Conservation (phyloP, 192 early-diverging fungal genomes). For the Backusella mclennaniae region DNA sequence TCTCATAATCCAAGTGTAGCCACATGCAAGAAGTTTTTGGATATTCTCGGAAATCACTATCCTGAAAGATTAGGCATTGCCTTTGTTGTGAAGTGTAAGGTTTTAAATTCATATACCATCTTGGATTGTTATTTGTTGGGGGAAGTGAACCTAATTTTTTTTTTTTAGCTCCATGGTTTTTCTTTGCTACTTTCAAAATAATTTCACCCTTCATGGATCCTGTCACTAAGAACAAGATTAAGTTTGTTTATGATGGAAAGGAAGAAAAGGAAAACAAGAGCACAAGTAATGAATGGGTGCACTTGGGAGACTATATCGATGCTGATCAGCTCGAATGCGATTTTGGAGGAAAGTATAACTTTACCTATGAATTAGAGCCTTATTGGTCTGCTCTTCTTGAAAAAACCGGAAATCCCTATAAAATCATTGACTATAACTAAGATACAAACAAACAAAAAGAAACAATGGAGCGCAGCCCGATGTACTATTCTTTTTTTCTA, state of each 20-base stretch:
- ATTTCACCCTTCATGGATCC: slow-evolving; percentile 90
- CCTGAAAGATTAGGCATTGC: slow-evolving; percentile 77
- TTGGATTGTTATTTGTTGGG: background rate
- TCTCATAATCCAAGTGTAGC: slow-evolving; percentile 67
- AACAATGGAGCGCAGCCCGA: background rate
- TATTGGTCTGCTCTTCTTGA: slow-evolving; percentile 64
- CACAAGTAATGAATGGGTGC: slow-evolving; percentile 41
- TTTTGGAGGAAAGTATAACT: slow-evolving; percentile 73
- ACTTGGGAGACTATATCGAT: slow-evolving; percentile 51
- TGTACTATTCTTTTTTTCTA: background rate
- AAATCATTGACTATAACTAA: slow-evolving; percentile 21
- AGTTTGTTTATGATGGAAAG: slow-evolving; percentile 66
- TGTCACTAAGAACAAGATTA: slow-evolving; percentile 82
- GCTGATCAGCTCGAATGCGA: slow-evolving; percentile 60
- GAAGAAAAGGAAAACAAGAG: slow-evolving; percentile 10
- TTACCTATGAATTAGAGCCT: slow-evolving; percentile 60
- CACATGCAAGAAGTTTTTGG: slow-evolving; percentile 76
- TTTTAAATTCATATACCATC: background rate
- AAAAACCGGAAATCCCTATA: slow-evolving; percentile 26
- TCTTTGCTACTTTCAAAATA: slow-evolving; percentile 79
- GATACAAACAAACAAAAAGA: background rate
- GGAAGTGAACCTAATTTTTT: background rate
- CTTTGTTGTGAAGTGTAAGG: slow-evolving; percentile 65
- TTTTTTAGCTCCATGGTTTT: slow-evolving; percentile 74
- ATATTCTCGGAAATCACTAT: slow-evolving; percentile 85